Percentiles rank a stretch among this genome's conserved stretches.
Evolutionary conservation across 2,329 filamentous ascomycete genomes (phyloP).

Genomic region (Cercospora sojina): DNA sequence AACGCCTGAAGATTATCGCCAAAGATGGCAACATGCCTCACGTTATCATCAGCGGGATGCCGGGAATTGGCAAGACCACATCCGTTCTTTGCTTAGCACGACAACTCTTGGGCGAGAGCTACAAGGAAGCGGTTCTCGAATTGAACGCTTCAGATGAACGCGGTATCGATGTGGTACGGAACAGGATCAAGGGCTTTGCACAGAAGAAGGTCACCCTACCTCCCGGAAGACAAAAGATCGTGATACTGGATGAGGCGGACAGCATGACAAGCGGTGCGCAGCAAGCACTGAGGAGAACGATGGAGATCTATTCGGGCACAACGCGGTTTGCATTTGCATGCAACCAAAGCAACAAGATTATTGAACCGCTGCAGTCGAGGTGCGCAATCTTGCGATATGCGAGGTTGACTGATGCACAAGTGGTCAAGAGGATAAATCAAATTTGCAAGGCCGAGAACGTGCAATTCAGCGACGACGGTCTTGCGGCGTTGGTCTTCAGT

Average conservation of each 20-base stretch:
- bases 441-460: conserved; percentile 92
- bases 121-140: conserved; percentile 96
- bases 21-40: conserved; percentile 99
- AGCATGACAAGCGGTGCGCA: conserved; percentile 95
- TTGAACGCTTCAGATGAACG: conserved; percentile 95
- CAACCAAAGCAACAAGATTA: conserved; percentile 99
- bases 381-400: conserved; percentile 95
- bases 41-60: conserved; percentile 99
- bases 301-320: conserved; percentile 98
- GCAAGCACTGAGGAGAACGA: conserved; percentile 88
- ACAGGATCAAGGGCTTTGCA: conserved; percentile 96
- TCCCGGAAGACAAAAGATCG: conserved; percentile 85
- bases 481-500: conserved; percentile 94
- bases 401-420: conserved; percentile 85
- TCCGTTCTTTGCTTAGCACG: conserved; percentile 90
- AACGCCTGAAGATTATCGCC: conserved; percentile 95
- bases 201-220: conserved; percentile 98
- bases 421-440: conserved; percentile 86
- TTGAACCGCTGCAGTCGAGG: conserved; percentile 95
- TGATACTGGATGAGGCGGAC: conserved; percentile 97
- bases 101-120: conserved; percentile 85
- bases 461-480: conserved; percentile 84
- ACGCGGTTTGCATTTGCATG: conserved; percentile 97
- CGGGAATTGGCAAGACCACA: conserved; percentile 97
- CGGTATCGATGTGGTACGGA: conserved; percentile 95